Evolutionary conservation across 208 protist genomes (phyloP).

Genomic region (Entamoeba histolytica): DNA sequence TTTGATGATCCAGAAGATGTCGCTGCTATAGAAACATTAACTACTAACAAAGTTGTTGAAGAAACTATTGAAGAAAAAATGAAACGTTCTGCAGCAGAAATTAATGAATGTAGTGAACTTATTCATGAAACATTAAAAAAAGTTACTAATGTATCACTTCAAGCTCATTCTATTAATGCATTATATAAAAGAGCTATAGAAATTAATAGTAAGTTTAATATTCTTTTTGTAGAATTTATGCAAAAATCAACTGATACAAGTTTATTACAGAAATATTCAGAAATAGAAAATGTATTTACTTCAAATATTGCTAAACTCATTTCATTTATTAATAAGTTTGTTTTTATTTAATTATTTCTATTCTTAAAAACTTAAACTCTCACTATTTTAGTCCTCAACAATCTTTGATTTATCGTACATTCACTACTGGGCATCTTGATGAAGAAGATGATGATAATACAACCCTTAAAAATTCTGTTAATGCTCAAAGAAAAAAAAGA

Average conservation of each 20-base stretch:
- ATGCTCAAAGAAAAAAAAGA: not conserved
- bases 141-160: not conserved
- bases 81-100: not conserved
- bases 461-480: too few species aligned
- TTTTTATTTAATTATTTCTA: too few species aligned
- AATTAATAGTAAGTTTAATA: not conserved
- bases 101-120: not conserved
- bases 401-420: not conserved
- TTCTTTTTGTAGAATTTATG: not conserved
- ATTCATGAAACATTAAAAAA: not conserved
- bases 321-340: not conserved
- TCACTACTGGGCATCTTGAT: not conserved
- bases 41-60: too few species aligned
- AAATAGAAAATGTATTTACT: not conserved
- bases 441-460: not conserved
- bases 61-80: not conserved
- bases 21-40: not conserved
- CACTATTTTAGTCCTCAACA: too few species aligned
- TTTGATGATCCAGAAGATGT: not conserved
- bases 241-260: not conserved
- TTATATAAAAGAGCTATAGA: not conserved
- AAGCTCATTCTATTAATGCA: not conserved
- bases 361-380: too few species aligned
- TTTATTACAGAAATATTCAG: not conserved
- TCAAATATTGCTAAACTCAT: not conserved